phyloP scores from a whole-genome alignment of 768 basidiomycete species.

The Lentinula guzmanii region DNA sequence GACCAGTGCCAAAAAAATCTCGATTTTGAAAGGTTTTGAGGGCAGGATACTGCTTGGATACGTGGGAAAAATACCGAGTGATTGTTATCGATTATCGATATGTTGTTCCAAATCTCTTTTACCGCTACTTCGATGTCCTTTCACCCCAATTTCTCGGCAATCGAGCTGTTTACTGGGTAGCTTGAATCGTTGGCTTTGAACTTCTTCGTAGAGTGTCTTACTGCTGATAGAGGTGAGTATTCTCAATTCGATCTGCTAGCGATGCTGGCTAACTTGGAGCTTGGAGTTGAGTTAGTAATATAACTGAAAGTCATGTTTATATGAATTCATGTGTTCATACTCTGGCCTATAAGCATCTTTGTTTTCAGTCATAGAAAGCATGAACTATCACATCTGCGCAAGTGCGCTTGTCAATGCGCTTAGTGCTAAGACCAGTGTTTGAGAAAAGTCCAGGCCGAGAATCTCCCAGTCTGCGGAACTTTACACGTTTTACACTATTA shows the following conservation, averaged over 20 bases:
- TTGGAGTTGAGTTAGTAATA: background rate
- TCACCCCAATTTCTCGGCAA: background rate
- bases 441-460: background rate
- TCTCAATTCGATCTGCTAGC: background rate
- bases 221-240: background rate
- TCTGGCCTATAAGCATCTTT: background rate
- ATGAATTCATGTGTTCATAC: background rate
- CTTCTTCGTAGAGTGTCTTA: no score
- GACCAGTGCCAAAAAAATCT: no score
- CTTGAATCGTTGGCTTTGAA: no score
- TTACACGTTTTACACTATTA: background rate
- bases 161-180: no score
- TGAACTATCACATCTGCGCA: background rate
- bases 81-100: background rate
- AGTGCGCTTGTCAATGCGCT: background rate
- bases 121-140: background rate
- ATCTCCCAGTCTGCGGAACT: background rate
- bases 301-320: background rate
- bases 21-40: no score
- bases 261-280: background rate
- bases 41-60: background rate
- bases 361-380: background rate
- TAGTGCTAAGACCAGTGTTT: background rate
- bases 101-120: background rate
- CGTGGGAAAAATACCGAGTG: background rate